phyloP scores from a whole-genome alignment of 2,329 filamentous ascomycete species.

The Lecanosticta acicola region DNA sequence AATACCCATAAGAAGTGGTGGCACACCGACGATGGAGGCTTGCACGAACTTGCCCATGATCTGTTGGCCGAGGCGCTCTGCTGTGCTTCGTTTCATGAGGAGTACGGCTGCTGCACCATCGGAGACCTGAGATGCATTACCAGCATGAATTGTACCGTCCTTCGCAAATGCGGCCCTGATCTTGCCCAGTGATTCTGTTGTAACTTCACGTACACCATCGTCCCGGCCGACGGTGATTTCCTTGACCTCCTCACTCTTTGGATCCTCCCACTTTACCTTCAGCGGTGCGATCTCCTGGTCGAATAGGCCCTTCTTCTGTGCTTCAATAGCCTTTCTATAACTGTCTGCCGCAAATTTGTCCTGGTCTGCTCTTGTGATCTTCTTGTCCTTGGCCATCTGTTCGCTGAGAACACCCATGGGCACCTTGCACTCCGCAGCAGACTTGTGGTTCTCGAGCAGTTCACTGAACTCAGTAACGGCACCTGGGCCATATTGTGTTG shows the following conservation, averaged over 20 bases:
- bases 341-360: conserved; percentile 92
- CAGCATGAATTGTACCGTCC: conserved; percentile 89
- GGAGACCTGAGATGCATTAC: conserved; percentile 92
- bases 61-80: conserved; percentile 77
- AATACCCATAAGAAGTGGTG: conserved; percentile 90
- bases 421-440: conserved; percentile 93
- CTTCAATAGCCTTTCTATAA: conserved; percentile 82
- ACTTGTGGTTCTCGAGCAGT: conserved; percentile 70
- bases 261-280: conserved; percentile 81
- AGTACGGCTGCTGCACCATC: conserved; percentile 93
- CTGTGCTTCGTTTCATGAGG: conserved; percentile 89
- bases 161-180: conserved; percentile 86
- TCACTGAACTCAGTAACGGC: conserved; percentile 93
- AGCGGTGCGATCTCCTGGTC: conserved; percentile 85
- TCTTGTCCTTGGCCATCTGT: conserved; percentile 83
- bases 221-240: conserved; percentile 77
- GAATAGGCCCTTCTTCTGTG: conserved; percentile 85
- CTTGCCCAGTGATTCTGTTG: conserved; percentile 80
- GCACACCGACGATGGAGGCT: conserved; percentile 79
- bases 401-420: conserved; percentile 93
- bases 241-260: conserved; percentile 80
- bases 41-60: conserved; percentile 91
- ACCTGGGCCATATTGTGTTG: conserved; percentile 76
- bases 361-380: conserved; percentile 65
- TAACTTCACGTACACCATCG: conserved; percentile 82